Conservation (phyloP, 768 basidiomycete genomes). For the Lactarius hengduanensis region DNA sequence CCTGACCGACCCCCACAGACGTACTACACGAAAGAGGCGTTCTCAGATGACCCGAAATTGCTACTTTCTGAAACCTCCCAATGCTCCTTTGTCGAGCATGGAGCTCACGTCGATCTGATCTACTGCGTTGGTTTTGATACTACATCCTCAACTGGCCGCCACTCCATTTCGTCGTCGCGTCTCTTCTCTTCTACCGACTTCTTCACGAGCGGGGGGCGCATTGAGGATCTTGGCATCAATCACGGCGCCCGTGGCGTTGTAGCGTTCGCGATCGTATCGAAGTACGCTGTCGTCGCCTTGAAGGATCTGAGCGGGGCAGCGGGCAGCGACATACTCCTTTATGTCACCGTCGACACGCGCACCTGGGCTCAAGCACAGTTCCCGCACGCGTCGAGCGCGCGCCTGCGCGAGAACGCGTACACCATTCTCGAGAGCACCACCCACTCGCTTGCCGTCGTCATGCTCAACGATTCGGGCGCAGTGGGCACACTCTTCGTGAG, state of each 20-base stretch:
- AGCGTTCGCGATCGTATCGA: slow-evolving; percentile 89
- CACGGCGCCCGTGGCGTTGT: slow-evolving; percentile 87
- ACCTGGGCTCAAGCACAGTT: slow-evolving; percentile 89
- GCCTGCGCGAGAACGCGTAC: slow-evolving; percentile 87
- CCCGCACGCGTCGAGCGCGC: slow-evolving; percentile 81
- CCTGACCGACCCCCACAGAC: slow-evolving; percentile 51
- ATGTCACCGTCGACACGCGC: slow-evolving; percentile 80
- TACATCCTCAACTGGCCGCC: slow-evolving; percentile 41
- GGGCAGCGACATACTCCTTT: slow-evolving; percentile 76
- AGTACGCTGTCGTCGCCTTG: slow-evolving; percentile 89
- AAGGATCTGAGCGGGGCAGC: slow-evolving; percentile 58
- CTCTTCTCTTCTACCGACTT: slow-evolving; percentile 87
- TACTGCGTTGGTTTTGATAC: slow-evolving; percentile 90
- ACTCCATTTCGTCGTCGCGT: slow-evolving; percentile 57
- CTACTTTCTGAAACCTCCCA: slow-evolving; percentile 45
- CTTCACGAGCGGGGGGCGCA: slow-evolving; percentile 58
- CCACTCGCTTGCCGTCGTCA: slow-evolving; percentile 91
- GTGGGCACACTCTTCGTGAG: slow-evolving; percentile 94
- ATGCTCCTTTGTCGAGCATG: slow-evolving; percentile 88
- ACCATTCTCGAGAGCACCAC: slow-evolving; percentile 93
- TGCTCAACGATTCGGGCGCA: slow-evolving; percentile 58
- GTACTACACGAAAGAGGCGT: slow-evolving; percentile 84
- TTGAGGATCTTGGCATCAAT: slow-evolving; percentile 84
- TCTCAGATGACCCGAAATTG: slow-evolving; percentile 54
- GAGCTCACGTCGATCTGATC: slow-evolving; percentile 70